These are phyloP conservation scores for Pseudozyma tsukubaensis DNA, from an alignment of 1,284 basidiomycete species.

Conservation along the genomic window DNA sequence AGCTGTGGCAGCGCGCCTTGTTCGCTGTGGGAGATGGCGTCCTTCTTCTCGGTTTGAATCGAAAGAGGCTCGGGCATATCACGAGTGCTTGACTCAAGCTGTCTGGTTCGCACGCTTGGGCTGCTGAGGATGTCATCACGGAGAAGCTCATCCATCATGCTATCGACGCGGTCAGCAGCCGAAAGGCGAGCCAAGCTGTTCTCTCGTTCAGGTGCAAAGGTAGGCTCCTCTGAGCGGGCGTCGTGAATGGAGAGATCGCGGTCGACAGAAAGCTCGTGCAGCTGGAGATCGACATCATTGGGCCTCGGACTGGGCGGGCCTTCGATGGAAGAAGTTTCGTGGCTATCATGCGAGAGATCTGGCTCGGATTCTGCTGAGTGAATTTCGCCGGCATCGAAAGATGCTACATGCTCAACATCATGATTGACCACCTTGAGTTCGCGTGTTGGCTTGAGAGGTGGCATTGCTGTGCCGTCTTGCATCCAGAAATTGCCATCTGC, in stretches of 20 bases:
- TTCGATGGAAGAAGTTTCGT: slow-evolving; percentile 52
- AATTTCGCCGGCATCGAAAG: slow-evolving; percentile 16
- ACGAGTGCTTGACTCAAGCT: slow-evolving; percentile 4
- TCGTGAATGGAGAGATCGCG: slow-evolving; percentile 14
- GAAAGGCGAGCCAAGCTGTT: slow-evolving; percentile 49
- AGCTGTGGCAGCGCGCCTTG: slow-evolving; percentile 49
- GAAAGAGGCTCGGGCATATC: slow-evolving; percentile 13
- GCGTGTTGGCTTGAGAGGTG: not conserved
- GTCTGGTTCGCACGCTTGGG: slow-evolving; percentile 24
- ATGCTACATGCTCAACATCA: slow-evolving; percentile 5
- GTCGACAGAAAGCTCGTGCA: slow-evolving; percentile 38
- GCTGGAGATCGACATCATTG: slow-evolving; percentile 11
- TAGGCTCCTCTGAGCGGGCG: slow-evolving; percentile 16
- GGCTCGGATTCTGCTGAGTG: slow-evolving; percentile 39
- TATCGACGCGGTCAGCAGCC: slow-evolving; percentile 59
- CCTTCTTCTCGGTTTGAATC: slow-evolving; percentile 6
- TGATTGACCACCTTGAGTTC: slow-evolving; percentile 48
- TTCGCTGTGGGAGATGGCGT: slow-evolving; percentile 1
- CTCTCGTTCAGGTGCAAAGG: slow-evolving; percentile 29
- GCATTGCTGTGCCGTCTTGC: not conserved
- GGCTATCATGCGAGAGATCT: slow-evolving; percentile 45
- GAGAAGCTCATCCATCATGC: slow-evolving; percentile 65
- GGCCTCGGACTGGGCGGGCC: slow-evolving; percentile 43
- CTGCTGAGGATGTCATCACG: slow-evolving; percentile 57
- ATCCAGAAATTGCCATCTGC: slow-evolving; percentile 38